A percentile compares a stretch with the other conserved stretches of the same genome.
phyloP scores from a whole-genome alignment of 2,329 filamentous ascomycete species.

The Cladophialophora psammophila region DNA sequence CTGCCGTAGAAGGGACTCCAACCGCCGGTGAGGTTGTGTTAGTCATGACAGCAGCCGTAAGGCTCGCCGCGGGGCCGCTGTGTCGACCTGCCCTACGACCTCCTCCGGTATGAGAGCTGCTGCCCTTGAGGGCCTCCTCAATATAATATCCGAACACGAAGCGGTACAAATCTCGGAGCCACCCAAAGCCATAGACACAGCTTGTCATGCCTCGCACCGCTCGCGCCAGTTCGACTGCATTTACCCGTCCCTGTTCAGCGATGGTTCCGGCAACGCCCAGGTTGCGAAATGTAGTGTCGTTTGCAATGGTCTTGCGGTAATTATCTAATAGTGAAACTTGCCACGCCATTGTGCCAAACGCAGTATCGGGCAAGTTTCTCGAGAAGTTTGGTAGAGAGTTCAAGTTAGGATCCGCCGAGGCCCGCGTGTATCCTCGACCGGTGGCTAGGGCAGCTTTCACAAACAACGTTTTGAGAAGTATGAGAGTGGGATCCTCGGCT shows the following conservation, averaged over 20 bases:
- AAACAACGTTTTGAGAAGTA: conserved; percentile 78
- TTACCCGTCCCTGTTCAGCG: conserved; percentile 67
- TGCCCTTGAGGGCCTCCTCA: conserved; percentile 68
- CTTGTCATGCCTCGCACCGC: conserved; percentile 78
- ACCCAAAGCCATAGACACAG: conserved; percentile 72
- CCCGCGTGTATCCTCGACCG: conserved; percentile 34
- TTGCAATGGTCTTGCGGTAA: conserved; percentile 80
- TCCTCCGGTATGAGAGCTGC: conserved; percentile 9
- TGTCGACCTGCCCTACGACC: conserved; percentile 16
- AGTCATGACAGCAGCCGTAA: conserved; percentile 32
- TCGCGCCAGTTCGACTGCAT: conserved; percentile 78
- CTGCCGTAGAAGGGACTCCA: conserved; percentile 2
- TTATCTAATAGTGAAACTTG: conserved; percentile 76
- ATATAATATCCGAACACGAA: conserved; percentile 84
- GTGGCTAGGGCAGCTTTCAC: conserved; percentile 73
- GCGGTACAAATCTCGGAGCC: conserved; percentile 81
- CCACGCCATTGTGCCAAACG: conserved; percentile 76
- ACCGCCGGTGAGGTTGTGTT: conserved; percentile 3
- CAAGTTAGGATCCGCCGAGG: conserved; percentile 53
- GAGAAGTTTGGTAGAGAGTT: conserved; percentile 81
- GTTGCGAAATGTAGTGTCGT: conserved; percentile 71
- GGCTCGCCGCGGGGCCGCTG: conserved; percentile 24
- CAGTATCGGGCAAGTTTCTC: conserved; percentile 74
- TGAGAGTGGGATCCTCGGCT: conserved; percentile 76
- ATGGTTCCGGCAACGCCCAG: conserved; percentile 53